phyloP scores from a whole-genome alignment of 179 eudicot species.

The Corrigiola litoralis region DNA sequence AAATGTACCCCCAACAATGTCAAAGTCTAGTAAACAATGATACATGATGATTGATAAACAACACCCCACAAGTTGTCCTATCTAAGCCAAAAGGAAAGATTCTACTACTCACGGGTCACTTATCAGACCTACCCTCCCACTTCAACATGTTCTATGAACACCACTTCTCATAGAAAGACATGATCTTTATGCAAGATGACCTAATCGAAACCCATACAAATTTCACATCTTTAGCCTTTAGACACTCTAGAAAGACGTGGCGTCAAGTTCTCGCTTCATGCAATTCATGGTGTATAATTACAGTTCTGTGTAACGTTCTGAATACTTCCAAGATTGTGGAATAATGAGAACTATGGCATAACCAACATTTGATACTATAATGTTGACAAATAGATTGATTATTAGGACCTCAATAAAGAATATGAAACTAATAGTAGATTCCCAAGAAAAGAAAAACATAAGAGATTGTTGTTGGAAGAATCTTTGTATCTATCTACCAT shows the following conservation, averaged over 20 bases:
- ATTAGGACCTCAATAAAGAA: not conserved
- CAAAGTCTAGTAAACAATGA: not conserved
- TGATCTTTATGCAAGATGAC: conserved; percentile 3
- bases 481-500: conserved; percentile 22
- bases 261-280: not conserved
- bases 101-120: conserved; percentile 8
- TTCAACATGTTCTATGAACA: not conserved
- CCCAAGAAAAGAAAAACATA: not conserved
- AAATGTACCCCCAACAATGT: conserved; percentile 14
- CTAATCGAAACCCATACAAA: not conserved
- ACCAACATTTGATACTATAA: not conserved
- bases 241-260: not conserved
- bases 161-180: not conserved
- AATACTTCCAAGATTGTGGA: not conserved
- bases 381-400: conserved; percentile 8
- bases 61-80: conserved; percentile 11
- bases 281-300: not conserved
- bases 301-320: not conserved
- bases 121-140: not conserved
- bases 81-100: not conserved
- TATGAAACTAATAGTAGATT: not conserved
- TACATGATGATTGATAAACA: conserved; percentile 8
- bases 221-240: not conserved
- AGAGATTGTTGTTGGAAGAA: conserved; percentile 15
- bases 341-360: conserved; percentile 6